Base-by-base conservation (phyloP, 108 stramenopile genomes). In the Discostella stelligeroides region DNA sequence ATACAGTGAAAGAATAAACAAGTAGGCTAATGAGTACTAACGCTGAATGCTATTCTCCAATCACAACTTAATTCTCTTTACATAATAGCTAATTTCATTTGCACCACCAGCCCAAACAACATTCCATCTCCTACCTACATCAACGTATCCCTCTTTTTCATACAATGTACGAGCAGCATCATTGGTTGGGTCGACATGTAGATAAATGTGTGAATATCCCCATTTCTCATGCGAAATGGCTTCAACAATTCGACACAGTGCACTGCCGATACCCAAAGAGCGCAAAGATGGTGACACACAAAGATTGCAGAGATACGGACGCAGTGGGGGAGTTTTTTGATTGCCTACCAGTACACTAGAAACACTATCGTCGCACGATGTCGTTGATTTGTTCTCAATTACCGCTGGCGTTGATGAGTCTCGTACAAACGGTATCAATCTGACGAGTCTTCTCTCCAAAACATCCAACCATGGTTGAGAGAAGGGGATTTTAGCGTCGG, bases 401-500 rank as follows among this genome's bases (percentile, higher is more conserved):
- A 43, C 7, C 55, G 28, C 17, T 38, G 72, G 37, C 30, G 23
- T 2, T 24, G 56, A 45, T 34, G 58, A 27, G 15, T 58, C 67
- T 28, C 42, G 23, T 21, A 70, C 63, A 53, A 88, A 68, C 47
- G 82, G 80, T 38, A 87, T 55, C 28, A 73, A 50, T 11, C 75
- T 42, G 37, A 85, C 88, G 29, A 89, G 28, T 46, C 63, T 50
- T 64, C 90, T 76, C 70, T 94, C 92, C 4, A 87, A 60, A 25
- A 62, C 65, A 53, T 94, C 90, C 29, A 90, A 60, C 90, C 90
- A 94, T 45, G 88, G 92, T 53, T 90, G 79, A 50, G 80, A 85
- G 51, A 94, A 94, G 2, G 92, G 92, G 27, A 94, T 94, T 60
- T 94, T 94, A 9, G 89, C 89, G 79, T 94, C 92, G 39, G 87